Evolutionary conservation across 2,329 filamentous ascomycete species (phyloP).

Genomic region (Colletotrichum simmondsii): DNA sequence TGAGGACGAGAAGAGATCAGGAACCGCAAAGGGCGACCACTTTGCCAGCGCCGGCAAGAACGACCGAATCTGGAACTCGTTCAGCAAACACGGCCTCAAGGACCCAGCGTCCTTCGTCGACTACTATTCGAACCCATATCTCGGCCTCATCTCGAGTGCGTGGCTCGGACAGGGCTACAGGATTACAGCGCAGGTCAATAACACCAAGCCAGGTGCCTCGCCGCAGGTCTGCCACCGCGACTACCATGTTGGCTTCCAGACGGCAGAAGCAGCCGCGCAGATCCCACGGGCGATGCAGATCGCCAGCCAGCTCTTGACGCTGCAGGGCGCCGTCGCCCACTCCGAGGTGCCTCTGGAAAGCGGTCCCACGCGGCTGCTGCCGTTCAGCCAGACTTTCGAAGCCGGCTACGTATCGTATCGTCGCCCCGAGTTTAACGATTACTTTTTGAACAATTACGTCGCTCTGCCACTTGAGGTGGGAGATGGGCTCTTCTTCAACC

Average conservation of each 20-base stretch:
- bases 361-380: conserved; percentile 70
- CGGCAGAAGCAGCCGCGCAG: conserved; percentile 52
- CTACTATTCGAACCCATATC: conserved; percentile 72
- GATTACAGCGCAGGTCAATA: conserved; percentile 71
- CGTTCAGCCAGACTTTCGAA: conserved; percentile 68
- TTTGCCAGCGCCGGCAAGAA: conserved; percentile 68
- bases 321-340: conserved; percentile 73
- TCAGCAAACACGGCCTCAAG: conserved; percentile 67
- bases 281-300: conserved; percentile 65
- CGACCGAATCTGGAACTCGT: conserved; percentile 74
- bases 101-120: conserved; percentile 63
- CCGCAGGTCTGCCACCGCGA: conserved; percentile 70
- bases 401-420: conserved; percentile 70
- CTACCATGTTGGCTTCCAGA: conserved; percentile 74
- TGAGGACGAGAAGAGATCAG: conserved; percentile 48
- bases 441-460: conserved; percentile 64
- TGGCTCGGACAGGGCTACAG: conserved; percentile 72
- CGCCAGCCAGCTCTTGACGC: conserved; percentile 66
- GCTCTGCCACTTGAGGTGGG: conserved; percentile 63
- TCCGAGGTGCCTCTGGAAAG: conserved; percentile 67
- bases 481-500: conserved; percentile 73
- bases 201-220: conserved; percentile 67
- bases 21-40: conserved; percentile 64
- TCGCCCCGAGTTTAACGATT: conserved; percentile 60
- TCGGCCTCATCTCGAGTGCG: conserved; percentile 60